Conservation (phyloP, 352 stramenopile species). For the Globisporangium mamillatum region DNA sequence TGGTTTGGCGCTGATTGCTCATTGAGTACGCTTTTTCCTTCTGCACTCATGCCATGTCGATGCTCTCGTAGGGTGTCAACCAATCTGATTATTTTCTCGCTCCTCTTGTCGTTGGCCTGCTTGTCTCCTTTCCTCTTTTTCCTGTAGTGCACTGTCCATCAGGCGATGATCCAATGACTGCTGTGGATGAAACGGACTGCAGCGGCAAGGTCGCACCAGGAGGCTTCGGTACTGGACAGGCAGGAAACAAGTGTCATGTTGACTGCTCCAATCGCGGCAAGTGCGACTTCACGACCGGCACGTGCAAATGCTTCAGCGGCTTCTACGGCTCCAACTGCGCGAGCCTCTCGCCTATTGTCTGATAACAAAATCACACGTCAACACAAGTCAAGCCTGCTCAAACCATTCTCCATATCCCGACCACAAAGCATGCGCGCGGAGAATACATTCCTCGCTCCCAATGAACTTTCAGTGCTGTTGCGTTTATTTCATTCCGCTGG, state of each 20-base stretch:
- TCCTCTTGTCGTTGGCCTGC: background rate
- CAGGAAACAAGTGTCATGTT: conserved; percentile 67
- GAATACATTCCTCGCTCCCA: background rate
- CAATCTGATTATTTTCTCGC: background rate
- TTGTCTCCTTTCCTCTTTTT: background rate
- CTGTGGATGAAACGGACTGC: conserved; percentile 86
- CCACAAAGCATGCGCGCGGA: background rate
- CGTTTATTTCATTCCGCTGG: conserved; percentile 5
- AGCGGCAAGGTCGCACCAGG: conserved; percentile 35
- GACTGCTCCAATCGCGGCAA: conserved; percentile 76
- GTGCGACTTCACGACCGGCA: conserved; percentile 67
- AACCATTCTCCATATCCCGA: background rate
- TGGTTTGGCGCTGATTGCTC: conserved; percentile 91
- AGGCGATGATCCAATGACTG: conserved; percentile 84
- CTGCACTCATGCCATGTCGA: background rate
- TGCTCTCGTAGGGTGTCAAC: background rate
- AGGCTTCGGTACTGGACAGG: conserved; percentile 31
- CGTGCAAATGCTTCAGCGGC: conserved; percentile 66
- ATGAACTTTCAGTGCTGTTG: background rate
- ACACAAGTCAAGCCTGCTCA: background rate
- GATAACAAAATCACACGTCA: background rate
- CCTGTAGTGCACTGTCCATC: conserved; percentile 73
- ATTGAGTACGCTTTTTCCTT: conserved; percentile 31
- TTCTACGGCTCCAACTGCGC: conserved; percentile 83
- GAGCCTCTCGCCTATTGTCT: conserved; percentile 54